Evolutionary conservation across 441 rosid species (phyloP), one percentile per base, ranked within the genome.

Genomic region (Corymbia citriodora): DNA sequence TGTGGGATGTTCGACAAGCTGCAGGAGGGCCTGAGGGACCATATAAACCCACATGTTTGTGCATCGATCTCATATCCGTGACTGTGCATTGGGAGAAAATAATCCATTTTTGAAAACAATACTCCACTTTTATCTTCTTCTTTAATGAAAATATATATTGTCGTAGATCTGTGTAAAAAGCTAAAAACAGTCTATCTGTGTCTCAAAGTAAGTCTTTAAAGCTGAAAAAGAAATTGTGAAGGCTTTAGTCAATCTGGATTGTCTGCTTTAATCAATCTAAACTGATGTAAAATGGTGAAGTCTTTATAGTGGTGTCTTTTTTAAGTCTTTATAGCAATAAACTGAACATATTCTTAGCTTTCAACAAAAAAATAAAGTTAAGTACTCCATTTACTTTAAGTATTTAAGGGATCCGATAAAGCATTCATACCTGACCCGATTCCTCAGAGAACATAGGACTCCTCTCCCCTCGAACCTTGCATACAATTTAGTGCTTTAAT

Each of bases 381-480:
- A 36, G 63, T 61, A 23, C n/a, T 23, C 70, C 89, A 63, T 36
- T 59, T 21, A 65, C 33, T 29, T 33, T 59, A 88, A 61, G 8
- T 31, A 88, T 36, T 88, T 36, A 40, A 49, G 54, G 53, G 40
- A 88, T n/a, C 98, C 97, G 91, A 95, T 93, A 94, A 95, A 91
- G 92, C 83, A 90, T 91, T 19, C 65, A 12, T 68, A 97, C 99
- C 97, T 96, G 99, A 94, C 98, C 99, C 85, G 52, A 79, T 45
- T 79, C 85, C 52, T 45, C 85, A 79, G 85, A 79, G 12, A 79
- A 23, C 85, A 79, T 40, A 3, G 52, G 48, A 12, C 52, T 79
- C 52, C 85, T 45, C 85, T 45, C 52, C n/a, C n/a, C 85, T 40
- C 52, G 85, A 45, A 12, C 85, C 85, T 79, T 45, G 85, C 85